Percentiles rank a stretch among this genome's conserved stretches.
phyloP scores from a whole-genome alignment of 192 early-diverging fungal genomes.

The Pilaira anomala region DNA sequence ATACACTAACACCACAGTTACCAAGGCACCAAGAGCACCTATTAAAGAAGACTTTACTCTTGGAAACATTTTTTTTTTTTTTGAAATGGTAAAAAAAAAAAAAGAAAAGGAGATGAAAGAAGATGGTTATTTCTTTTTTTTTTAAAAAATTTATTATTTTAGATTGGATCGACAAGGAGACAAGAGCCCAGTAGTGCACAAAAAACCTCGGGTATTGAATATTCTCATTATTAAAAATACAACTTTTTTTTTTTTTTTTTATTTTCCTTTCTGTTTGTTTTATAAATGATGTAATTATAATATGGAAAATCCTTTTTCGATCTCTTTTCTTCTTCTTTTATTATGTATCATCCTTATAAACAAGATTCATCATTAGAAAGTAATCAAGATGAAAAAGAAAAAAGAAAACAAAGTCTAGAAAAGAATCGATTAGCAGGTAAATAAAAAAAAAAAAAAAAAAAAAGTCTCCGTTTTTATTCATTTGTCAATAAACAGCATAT shows the following conservation, averaged over 20 bases:
- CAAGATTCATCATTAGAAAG: background rate
- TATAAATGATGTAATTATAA: too few species aligned
- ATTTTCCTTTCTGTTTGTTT: too few species aligned
- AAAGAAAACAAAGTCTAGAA: background rate
- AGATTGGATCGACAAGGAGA: too few species aligned
- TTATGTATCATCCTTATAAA: constrained; percentile 11
- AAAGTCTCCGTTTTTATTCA: background rate
- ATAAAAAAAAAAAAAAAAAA: background rate
- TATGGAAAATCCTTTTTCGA: too few species aligned
- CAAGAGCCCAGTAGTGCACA: too few species aligned
- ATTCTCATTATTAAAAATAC: too few species aligned
- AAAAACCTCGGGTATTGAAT: too few species aligned
- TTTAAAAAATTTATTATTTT: too few species aligned
- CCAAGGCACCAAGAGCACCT: background rate
- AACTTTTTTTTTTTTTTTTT: background rate
- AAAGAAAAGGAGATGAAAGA: too few species aligned
- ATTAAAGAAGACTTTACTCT: constrained; percentile 3
- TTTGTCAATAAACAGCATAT: constrained; percentile 2
- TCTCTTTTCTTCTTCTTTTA: background rate
- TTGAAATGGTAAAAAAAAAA: too few species aligned
- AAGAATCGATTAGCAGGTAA: constrained; percentile 13
- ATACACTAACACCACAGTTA: background rate
- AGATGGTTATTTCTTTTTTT: too few species aligned
- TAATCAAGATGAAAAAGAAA: background rate
- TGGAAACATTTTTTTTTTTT: constrained; percentile 7